A percentile compares a stretch with the other conserved stretches of the same genome.
Conservation (phyloP, 768 basidiomycete genomes). For the Asterophora parasitica region DNA sequence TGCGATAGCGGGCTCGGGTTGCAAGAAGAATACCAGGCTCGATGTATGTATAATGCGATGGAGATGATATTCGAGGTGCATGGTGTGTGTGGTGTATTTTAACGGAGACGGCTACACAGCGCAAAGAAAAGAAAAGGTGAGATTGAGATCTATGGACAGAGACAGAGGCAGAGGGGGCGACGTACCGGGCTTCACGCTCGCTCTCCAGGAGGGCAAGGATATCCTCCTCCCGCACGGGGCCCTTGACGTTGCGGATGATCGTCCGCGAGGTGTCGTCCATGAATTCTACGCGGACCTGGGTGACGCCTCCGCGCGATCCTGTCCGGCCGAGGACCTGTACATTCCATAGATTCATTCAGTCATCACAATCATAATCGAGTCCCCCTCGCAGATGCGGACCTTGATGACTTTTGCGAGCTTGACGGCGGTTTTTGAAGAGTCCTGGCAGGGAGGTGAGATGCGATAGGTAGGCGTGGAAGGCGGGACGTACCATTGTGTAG, state of each 20-base stretch:
- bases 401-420: slow-evolving; percentile 98
- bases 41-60: too few relatives aligned
- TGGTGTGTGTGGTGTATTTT: background rate
- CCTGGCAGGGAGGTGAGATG: slow-evolving; percentile 42
- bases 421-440: slow-evolving; percentile 86
- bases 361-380: slow-evolving; percentile 10
- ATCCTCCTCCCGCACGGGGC: slow-evolving; percentile 93
- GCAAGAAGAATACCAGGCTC: too few relatives aligned
- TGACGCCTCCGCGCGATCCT: slow-evolving; percentile 91
- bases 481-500: slow-evolving; percentile 26
- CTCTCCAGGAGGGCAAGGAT: slow-evolving; percentile 90
- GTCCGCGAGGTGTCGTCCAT: slow-evolving; percentile 88
- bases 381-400: slow-evolving; percentile 37
- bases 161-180: slow-evolving; percentile 17
- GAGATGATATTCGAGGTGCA: too few relatives aligned
- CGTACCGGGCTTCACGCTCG: slow-evolving; percentile 98
- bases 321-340: slow-evolving; percentile 95
- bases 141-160: too few relatives aligned
- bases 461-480: background rate
- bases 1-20: too few relatives aligned
- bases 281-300: slow-evolving; percentile 99
- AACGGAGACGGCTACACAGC: slow-evolving; percentile 34
- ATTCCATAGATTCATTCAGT: too few relatives aligned
- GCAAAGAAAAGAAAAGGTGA: background rate
- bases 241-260: slow-evolving; percentile 35